Evolutionary conservation across 208 protist genomes (phyloP), one percentile per base, ranked within the genome.

Genomic region (Leishmania arabica): DNA sequence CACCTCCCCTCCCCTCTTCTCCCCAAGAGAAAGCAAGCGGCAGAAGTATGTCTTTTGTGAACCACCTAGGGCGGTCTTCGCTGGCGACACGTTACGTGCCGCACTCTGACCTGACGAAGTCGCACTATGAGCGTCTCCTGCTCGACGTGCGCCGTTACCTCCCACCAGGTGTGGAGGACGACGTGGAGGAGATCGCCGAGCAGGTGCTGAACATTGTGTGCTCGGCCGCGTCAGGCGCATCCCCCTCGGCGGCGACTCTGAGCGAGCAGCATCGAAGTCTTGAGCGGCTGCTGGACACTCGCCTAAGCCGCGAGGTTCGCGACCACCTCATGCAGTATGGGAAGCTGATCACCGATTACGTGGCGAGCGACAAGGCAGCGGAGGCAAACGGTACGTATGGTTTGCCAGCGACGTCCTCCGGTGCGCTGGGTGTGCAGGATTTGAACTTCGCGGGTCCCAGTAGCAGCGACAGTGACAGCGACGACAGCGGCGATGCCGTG

Each of bases 331-430:
- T 95, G 42, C 89, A 89, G 53, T 97, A 95, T 79, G 91, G 92
- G 42, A 84, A 84, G 40, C 90, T 95, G 24, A 92, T 97, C 79
- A 94, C 91, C 62, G 95, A 97, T 84, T 97, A 94, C 86, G 93
- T 97, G 31, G 88, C 88, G 19, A 78, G 56, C 54, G 68, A 85
- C 54, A 74, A 62, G 37, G 75, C 77, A 45, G 66, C 21, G 64
- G 70, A 27, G 56, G 34, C 21, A 56, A 69, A 60, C 27, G 80
- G 75, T 24, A 58, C 47, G 24, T 66, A 66, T 64, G 82, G 45
- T 8, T 60, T 34, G n/a, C 75, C 60, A 53, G 62, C 70, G n/a
- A 54, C 62, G 27, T 77, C 76, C 53, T 68, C 81, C 42, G 78
- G 78, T 21, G 76, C 75, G 27, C 69, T 73, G 19, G 81, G 70